Base-by-base conservation (phyloP, 768 basidiomycete species). In the Tulasnella sp. region DNA sequence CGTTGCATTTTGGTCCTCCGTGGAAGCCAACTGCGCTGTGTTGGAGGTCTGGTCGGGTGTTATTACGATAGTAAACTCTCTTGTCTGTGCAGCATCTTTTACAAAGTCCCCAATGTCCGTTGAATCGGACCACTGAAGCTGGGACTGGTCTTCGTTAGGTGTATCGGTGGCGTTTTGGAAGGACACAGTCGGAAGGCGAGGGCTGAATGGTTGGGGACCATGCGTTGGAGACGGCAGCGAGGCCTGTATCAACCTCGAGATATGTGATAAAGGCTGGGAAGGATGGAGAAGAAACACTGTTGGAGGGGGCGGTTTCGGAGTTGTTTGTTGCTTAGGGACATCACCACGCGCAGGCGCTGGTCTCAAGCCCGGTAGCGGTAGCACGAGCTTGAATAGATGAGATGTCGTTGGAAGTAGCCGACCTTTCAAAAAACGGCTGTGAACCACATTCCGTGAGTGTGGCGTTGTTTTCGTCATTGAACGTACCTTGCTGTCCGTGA, bases 41-140 rank as follows among this genome's bases (percentile, higher is more conserved):
- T 53, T 53, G 4, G 36, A 25, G n/a, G 50, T 76, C 67, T 65
- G 67, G 67, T 58, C 62, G n/a, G 65, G 62, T 27, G 53, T 61
- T 29, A 72, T 64, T 39, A 67, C 65, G 48, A 84, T 77, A 7
- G 69, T 71, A 65, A 84, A 83, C 57, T 74, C 67, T 23, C 75
- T 72, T 27, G 75, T 68, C 21, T 76, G 72, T 5, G 80, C 80
- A 6, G 77, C 77, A 64, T 81, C 77, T 43, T 77, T 74, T 56
- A 84, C 75, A 65, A 84, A 84, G 67, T 83, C 80, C 12, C 76
- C 77, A 12, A 83, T 67, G 67, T 81, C 81, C 0, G 80, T 84
- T 2, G 76, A 77, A 50, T 79, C 76, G 6, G 74, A 74, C 82
- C 82, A 84, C 55, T 78, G 72, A 1, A 69, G 70, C 59, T 68